Conservation (phyloP, 805 yeast species). For the Brettanomyces custersianus region DNA sequence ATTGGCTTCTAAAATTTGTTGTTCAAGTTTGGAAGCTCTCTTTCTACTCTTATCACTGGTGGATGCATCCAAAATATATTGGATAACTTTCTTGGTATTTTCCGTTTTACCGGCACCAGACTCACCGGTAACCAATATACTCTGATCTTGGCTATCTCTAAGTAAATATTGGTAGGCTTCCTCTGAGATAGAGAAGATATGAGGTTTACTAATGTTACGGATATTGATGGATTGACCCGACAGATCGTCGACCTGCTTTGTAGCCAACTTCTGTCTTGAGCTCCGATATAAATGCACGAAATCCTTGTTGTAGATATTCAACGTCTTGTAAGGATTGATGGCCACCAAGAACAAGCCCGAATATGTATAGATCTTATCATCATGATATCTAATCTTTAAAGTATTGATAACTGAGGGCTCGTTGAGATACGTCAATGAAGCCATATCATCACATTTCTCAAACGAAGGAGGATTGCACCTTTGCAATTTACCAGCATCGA, state of each 20-base stretch:
- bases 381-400: conserved; percentile 63
- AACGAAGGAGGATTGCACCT: conserved; percentile 84
- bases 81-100: conserved; percentile 90
- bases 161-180: conserved; percentile 73
- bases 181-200: conserved; percentile 85
- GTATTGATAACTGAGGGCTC: conserved; percentile 95
- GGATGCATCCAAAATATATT: conserved; percentile 77
- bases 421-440: conserved; percentile 85
- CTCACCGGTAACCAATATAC: conserved; percentile 96
- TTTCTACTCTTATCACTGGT: conserved; percentile 16
- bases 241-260: conserved; percentile 3
- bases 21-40: conserved; percentile 49
- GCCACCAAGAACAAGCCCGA: conserved; percentile 95
- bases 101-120: conserved; percentile 99
- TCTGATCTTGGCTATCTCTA: conserved; percentile 65
- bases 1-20: conserved; percentile 83
- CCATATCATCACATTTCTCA: conserved; percentile 90
- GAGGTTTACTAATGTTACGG: conserved; percentile 51
- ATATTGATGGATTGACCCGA: conserved; percentile 3
- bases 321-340: conserved; percentile 76
- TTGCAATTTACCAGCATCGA: conserved; percentile 38
- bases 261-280: conserved; percentile 2
- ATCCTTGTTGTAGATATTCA: conserved; percentile 62
- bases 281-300: conserved; percentile 40
- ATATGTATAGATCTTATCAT: conserved; percentile 81